Conservation (phyloP, 768 basidiomycete species). For the Leucocoprinus sp. region DNA sequence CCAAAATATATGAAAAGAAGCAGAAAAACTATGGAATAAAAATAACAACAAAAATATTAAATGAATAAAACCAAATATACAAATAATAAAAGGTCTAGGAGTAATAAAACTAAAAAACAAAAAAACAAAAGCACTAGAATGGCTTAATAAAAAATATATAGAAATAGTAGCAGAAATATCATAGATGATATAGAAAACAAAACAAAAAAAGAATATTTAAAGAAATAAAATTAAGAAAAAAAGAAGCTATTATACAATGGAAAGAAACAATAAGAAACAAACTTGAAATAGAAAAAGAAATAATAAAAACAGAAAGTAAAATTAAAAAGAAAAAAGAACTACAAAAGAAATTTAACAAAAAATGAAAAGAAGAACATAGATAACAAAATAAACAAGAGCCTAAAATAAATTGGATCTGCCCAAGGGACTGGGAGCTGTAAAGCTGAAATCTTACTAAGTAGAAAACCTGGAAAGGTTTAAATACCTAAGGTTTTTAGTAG, state of each 20-base stretch:
- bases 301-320: background rate
- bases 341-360: no score
- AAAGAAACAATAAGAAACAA: background rate
- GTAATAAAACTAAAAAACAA: background rate
- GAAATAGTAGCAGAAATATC: slow-evolving; percentile 4
- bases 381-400: no score
- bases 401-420: no score
- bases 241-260: background rate
- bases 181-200: slow-evolving; percentile 7
- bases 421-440: no score
- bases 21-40: slow-evolving; percentile 10
- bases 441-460: no score
- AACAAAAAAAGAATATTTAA: background rate
- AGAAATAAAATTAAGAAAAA: background rate
- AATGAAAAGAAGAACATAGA: no score
- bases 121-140: no score
- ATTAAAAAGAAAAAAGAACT: no score
- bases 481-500: no score
- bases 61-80: background rate
- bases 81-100: background rate
- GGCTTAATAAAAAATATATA: slow-evolving; percentile 5
- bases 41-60: background rate
- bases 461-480: no score
- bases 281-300: background rate
- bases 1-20: slow-evolving; percentile 8